Percentiles rank a stretch among this genome's conserved stretches.
Conservation (phyloP, 192 early-diverging fungal genomes). For the Coemansia sp. region DNA sequence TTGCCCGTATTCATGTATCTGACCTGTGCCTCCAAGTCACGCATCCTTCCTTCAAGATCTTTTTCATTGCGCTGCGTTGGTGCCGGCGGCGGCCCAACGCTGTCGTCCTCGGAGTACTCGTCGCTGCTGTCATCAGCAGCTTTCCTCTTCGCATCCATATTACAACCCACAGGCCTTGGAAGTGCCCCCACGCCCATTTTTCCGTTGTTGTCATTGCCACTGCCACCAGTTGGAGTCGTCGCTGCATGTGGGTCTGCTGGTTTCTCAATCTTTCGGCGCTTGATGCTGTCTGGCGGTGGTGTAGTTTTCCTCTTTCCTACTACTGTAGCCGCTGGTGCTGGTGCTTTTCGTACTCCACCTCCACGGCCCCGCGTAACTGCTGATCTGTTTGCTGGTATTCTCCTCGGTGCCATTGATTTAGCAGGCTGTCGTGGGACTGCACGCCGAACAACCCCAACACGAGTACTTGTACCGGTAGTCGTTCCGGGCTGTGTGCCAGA, state of each 20-base stretch:
- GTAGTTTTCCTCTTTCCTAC: conserved; percentile 5
- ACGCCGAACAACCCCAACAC: conserved; percentile 9
- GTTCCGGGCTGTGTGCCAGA: neutral
- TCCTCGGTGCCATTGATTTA: conserved; percentile 19
- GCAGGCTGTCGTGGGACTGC: conserved; percentile 11
- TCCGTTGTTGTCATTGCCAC: neutral
- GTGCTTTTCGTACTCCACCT: conserved; percentile 3
- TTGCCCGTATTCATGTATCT: conserved; percentile 56
- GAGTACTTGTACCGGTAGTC: conserved; percentile 2
- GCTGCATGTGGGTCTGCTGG: neutral
- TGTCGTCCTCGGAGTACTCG: conserved; percentile 20
- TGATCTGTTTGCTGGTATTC: conserved; percentile 33
- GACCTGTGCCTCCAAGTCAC: conserved; percentile 67
- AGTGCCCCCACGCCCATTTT: neutral
- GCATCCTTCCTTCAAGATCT: conserved; percentile 65
- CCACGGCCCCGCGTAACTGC: conserved; percentile 31
- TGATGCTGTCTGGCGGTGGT: conserved; percentile 25
- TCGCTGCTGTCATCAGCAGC: conserved; percentile 17
- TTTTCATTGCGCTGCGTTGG: conserved; percentile 23
- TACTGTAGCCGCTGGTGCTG: too few species aligned
- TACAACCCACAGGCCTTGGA: neutral
- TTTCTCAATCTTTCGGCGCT: conserved; percentile 26
- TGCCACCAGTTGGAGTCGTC: neutral
- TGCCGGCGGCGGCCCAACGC: conserved; percentile 33
- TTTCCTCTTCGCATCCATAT: conserved; percentile 11